Percentiles rank a stretch among this genome's conserved stretches.
Evolutionary conservation across 139 green algal species (phyloP).

Genomic region (Protoeuglena noctilucae): DNA sequence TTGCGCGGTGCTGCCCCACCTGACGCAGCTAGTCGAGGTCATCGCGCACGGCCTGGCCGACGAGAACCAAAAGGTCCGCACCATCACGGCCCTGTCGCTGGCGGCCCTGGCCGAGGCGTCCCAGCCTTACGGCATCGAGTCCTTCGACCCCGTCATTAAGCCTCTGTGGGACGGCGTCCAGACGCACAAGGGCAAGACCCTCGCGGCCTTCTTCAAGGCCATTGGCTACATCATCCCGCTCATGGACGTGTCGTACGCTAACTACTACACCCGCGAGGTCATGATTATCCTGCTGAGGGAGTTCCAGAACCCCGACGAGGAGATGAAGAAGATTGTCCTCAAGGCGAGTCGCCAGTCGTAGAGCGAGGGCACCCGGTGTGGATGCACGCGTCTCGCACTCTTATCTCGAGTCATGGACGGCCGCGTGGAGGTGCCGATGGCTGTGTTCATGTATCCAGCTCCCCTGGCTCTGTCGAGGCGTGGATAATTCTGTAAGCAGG

Average conservation of each 20-base stretch:
- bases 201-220: conserved; percentile 77
- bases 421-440: no score
- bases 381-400: no score
- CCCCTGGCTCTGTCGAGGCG: no score
- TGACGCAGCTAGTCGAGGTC: conserved; percentile 90
- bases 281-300: conserved; percentile 95
- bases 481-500: no score
- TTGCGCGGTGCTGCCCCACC: conserved; percentile 91
- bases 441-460: no score
- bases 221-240: conserved; percentile 97
- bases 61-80: conserved; percentile 67
- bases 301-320: conserved; percentile 93
- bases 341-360: no score
- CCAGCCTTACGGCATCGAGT: conserved; percentile 94
- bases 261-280: conserved; percentile 94
- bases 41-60: conserved; percentile 68
- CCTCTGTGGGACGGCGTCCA: conserved; percentile 94
- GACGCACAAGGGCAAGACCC: conserved; percentile 75
- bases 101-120: conserved; percentile 88
- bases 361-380: no score
- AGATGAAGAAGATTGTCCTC: conserved; percentile 99
- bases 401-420: no score
- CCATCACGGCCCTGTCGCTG: conserved; percentile 85
- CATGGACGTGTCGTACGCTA: conserved; percentile 95
- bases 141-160: conserved; percentile 96